A percentile compares a stretch with the other conserved stretches of the same genome.
These are phyloP conservation scores for Microdochium bolleyi DNA, from an alignment of 2,329 filamentous ascomycete species.

Conservation along the genomic window DNA sequence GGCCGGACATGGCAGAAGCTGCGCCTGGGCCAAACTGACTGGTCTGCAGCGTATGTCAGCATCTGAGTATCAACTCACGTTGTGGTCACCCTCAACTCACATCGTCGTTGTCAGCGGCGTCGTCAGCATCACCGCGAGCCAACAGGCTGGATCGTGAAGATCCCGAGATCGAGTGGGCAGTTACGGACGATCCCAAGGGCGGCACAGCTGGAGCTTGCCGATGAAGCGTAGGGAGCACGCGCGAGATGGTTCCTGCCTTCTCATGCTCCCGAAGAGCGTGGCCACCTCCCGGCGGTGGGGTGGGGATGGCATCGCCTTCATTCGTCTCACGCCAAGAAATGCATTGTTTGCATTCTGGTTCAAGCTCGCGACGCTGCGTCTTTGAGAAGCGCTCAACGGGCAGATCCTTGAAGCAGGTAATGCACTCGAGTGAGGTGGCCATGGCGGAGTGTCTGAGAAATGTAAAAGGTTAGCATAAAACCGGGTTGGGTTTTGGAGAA, in stretches of 20 bases:
- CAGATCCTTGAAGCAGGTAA: not conserved
- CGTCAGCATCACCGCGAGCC: not conserved
- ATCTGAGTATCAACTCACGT: not conserved
- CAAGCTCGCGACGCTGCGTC: not conserved
- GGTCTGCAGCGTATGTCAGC: not conserved
- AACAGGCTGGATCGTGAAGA: not conserved
- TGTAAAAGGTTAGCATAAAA: not conserved
- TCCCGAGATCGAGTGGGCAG: not conserved
- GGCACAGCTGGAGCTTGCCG: not conserved
- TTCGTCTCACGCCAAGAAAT: not conserved
- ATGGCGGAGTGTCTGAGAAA: not conserved
- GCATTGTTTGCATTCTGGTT: not conserved
- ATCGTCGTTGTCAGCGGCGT: not conserved
- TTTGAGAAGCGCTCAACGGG: not conserved
- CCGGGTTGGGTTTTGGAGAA: too few relatives aligned
- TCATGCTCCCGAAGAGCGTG: not conserved
- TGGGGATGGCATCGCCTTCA: not conserved
- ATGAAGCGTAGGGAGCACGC: not conserved
- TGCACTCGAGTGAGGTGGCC: not conserved
- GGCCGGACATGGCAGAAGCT: not conserved
- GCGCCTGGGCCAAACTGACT: not conserved
- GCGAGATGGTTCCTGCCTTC: not conserved
- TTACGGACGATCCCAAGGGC: not conserved
- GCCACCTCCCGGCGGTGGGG: not conserved
- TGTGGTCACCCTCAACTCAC: not conserved